Base-by-base conservation (phyloP, 495 filamentous ascomycete genomes). In the Aspergillus nidulans region DNA sequence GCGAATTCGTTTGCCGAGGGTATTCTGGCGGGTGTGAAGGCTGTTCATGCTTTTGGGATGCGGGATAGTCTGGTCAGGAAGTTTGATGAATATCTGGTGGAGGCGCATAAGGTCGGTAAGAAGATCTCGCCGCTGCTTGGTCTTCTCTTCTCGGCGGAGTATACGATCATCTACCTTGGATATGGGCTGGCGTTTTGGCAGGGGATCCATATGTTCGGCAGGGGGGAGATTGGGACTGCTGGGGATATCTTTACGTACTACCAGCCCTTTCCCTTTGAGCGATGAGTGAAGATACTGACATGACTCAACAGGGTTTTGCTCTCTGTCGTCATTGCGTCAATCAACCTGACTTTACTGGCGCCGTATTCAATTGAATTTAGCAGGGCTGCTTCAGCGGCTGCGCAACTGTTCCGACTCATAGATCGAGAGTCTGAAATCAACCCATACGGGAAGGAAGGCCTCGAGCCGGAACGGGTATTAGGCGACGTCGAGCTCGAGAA, bases 161-260 rank as follows among this genome's bases (percentile, higher is more conserved):
- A 96, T 75, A 73, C 79, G 50, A 75, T 92, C 49, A 80, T 97
- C 53, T 96, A 91, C 61, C 69, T 92, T 34, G 94, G 92, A 68
- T 97, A 96, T 60, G 89, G 87, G 24, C 81, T 98, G 34, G 86
- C 90, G 36, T 98, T 97, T 74, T 98, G 94, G 94, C 87, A 91
- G 77, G 94, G 94, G 7, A 90, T 87, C 55, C 77, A 82, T 39
- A 96, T 85, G 69, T 63, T 95, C 6, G 85, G 90, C 0, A 62
- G 77, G 4, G 84, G 84, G 2, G 79, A 85, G 9, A 76, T 87
- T 12, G 26, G n/a, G 21, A 64, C 69, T 26, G 71, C 82, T 4
- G 74, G 73, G 38, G 61, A 74, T 53, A 63, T 76, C 58, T 65
- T 97, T 32, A 97, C 85, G 10, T 53, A 24, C 2, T n/a, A n/a